Base-by-base conservation (phyloP, 768 basidiomycete species). In the Podaxis pistillaris region DNA sequence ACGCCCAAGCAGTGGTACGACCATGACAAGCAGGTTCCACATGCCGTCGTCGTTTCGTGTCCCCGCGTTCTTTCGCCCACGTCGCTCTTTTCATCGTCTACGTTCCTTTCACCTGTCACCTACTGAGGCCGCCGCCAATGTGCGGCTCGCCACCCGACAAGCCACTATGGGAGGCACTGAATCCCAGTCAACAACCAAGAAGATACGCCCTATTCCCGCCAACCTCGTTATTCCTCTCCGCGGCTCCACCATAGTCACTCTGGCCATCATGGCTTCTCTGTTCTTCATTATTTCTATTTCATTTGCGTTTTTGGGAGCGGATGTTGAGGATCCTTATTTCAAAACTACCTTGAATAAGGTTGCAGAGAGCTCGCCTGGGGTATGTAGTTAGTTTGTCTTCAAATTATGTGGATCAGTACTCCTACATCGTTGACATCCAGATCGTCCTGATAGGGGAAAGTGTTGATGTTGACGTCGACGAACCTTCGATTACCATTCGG, bases 391-490 rank as follows among this genome's bases (percentile, higher is more conserved):
- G 19, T 57, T 47, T 19, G 6, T 47, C 38, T 57, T 9, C 26
- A 19, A 57, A 26, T 57, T 11, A 3, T 24, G 22, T 50, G 19
- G 41, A 26, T 30, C 13, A 24, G 17, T 22, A 15, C 40, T 38
- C 3, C 22, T 24, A 11, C 13, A 12, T 22, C 9, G 2, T 22
- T 33, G 9, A 3, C 3, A 13, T 56, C 17, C 62, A 86, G 85
- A 73, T 86, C 51, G 79, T 86, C 2, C 74, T 86, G 41, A 67
- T 85, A 2, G 85, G 84, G 5, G 84, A 86, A 64, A 81, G 78
- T 57, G 81, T 86, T 4, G 84, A 86, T 64, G 78, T 86, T 11
- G 85, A 86, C 65, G 71, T 86, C 9, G 84, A 85, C 62, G 84
- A 86, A 65, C 84, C 84, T 1, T 77, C 83, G 0, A 67, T 86